Base-by-base conservation (phyloP, 179 eudicot species). In the Pouteria campechiana region DNA sequence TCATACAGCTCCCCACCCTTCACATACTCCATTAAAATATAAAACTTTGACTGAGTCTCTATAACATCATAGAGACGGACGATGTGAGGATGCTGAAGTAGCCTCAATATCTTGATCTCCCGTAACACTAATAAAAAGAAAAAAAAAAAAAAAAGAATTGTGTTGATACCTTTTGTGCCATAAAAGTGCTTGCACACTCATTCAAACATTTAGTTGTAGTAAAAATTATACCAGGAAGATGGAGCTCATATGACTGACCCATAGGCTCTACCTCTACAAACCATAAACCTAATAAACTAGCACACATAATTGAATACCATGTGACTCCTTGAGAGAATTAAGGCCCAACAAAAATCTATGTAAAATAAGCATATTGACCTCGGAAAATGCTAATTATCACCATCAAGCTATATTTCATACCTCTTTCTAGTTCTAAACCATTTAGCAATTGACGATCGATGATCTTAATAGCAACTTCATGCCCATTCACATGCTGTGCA, bases 31-130 rank as follows among this genome's bases (percentile, higher is more conserved):
- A 74, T 74, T 8, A 74, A 69, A 2, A 69, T 72, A 28, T 65
- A 74, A 17, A 73, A 62, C 15, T 69, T 58, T 32, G 79, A 10
- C 12, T 66, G 72, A 30, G 75, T 69, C 52, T 73, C 79, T 37
- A 73, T 69, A 43, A 73, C 79, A 51, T 73, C 79, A 54, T 60
- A 73, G 14, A 68, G 79, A 2, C 79, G 75, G 17, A 73, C 56
- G 25, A 73, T 56, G 41, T 73, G 79, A 13, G 74, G 79, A 54
- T 73, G 79, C 36, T 48, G 57, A 48, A 73, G 62, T 41, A 56
- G 50, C 44, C 68, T 60, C 44, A 67, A 44, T 50, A 73, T 68
- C 31, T 68, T 68, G 24, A 68, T 73, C 44, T 73, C 79, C 57
- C 68, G 44, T 60, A 68, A 51, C 49, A 68, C 79, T 73, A 50